Evolutionary conservation across 1,284 basidiomycete species (phyloP), one percentile per base, ranked within the genome.

Genomic region (Chalciporus sp.): DNA sequence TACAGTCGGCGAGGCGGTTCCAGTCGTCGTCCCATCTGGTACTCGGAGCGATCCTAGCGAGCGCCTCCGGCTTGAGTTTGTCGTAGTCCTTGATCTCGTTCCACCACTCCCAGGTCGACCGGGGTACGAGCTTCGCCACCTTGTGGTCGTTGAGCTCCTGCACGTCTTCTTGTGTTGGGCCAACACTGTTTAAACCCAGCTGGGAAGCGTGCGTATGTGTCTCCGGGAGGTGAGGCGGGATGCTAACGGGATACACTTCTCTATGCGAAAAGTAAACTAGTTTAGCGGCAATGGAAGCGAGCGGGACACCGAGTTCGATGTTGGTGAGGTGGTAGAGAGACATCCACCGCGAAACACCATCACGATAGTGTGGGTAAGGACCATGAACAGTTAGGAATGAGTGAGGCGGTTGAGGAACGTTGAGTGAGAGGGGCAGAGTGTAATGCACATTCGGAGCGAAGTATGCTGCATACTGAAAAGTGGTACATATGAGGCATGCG

Each of bases 391-490:
- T 83, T 11, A 67, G 54, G 49, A 82, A 68, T 1, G 81, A 77
- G 55, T 72, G 70, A 10, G 76, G 69, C 27, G 43, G 51, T 8
- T 60, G 53, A 8, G 54, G 44, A 12, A 51, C 58, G 49, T 53
- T 45, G 20, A 27, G 33, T 2, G 65, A 57, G 14, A 84, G 72
- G 1, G 85, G 86, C 28, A 86, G 71, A 37, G 71, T 53, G 62
- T 79, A 84, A 62, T 86, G 83, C 49, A 81, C 74, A 33, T 84
- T 80, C 0, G 87, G 87, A 0, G 82, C 83, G 43, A 82, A 73
- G 46, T 81, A 76, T 14, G 79, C 71, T 3, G 83, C 68, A 60
- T 88, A 90, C 73, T 84, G 66, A 41, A 51, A 16, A 9, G 28
- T 0, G 2, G 27, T 20, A n/a, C n/a, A n/a, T n/a, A 35, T 65